Percentiles rank a stretch among this genome's conserved stretches.
phyloP scores from a whole-genome alignment of 176 grass and related monocot genomes.

The Elaeis guineensis region DNA sequence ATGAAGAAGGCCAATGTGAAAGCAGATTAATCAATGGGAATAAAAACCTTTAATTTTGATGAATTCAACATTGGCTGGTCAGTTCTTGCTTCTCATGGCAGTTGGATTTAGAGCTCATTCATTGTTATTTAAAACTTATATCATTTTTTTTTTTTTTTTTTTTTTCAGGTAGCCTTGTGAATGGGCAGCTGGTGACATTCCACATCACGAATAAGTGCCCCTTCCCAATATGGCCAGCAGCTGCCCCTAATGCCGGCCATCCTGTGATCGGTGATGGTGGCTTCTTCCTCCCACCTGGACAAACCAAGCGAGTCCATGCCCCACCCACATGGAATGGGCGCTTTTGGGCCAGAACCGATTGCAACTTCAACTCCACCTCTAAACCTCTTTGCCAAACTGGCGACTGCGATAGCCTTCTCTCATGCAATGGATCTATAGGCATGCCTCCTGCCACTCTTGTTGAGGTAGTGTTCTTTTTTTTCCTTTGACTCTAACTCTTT shows the following conservation, averaged over 20 bases:
- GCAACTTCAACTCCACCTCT: slow-evolving; percentile 28
- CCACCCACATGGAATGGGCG: slow-evolving; percentile 72
- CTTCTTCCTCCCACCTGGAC: slow-evolving; percentile 51
- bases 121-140: too few species aligned
- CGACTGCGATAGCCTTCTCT: slow-evolving; percentile 57
- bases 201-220: slow-evolving; percentile 61
- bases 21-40: too few species aligned
- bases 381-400: slow-evolving; percentile 41
- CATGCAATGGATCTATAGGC: slow-evolving; percentile 73
- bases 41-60: too few species aligned
- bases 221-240: slow-evolving; percentile 74
- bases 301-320: slow-evolving; percentile 35
- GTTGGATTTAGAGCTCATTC: too few species aligned
- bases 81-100: too few species aligned
- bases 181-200: slow-evolving; percentile 29
- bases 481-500: too few species aligned
- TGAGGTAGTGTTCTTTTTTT: slow-evolving; percentile 26
- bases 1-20: too few species aligned
- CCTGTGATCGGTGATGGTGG: slow-evolving; percentile 54
- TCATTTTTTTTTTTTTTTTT: too few species aligned
- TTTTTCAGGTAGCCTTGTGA: not conserved
- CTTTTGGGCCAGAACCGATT: slow-evolving; percentile 71
- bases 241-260: slow-evolving; percentile 62
- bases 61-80: too few species aligned
- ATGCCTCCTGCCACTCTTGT: slow-evolving; percentile 62